Evolutionary conservation across 2,329 filamentous ascomycete species (phyloP).

Genomic region (Hortaea sp.): DNA sequence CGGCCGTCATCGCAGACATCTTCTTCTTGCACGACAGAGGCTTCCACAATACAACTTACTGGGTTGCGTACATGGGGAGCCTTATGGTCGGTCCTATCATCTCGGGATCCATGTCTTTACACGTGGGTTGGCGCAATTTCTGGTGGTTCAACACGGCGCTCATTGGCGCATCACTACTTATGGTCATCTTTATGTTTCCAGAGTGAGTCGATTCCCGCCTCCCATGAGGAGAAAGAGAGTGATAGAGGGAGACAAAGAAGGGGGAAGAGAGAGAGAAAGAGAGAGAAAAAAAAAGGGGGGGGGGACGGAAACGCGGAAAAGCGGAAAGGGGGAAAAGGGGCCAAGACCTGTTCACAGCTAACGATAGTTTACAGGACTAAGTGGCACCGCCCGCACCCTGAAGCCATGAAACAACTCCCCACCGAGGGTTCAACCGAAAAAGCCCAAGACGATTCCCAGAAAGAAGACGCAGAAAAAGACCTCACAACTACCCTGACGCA

Average conservation of each 20-base stretch:
- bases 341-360: background rate
- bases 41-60: conserved; percentile 53
- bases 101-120: conserved; percentile 49
- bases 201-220: conserved; percentile 28
- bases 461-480: conserved; percentile 15
- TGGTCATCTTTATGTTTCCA: conserved; percentile 51
- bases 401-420: conserved; percentile 9
- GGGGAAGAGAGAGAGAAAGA: no score
- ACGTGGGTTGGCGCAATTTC: conserved; percentile 51
- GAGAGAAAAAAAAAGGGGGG: no score
- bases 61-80: conserved; percentile 52
- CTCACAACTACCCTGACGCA: conserved; percentile 9
- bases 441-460: conserved; percentile 2
- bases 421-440: conserved; percentile 10
- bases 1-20: conserved; percentile 53
- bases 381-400: conserved; percentile 40
- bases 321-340: no score
- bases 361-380: conserved; percentile 33
- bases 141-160: conserved; percentile 57
- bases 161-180: conserved; percentile 39
- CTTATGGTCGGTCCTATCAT: conserved; percentile 50
- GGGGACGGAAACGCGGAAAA: no score
- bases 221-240: no score
- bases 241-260: no score
- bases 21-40: conserved; percentile 54